Conservation (phyloP, 345 rosid genomes). For the Eucalyptus erythrocorys region DNA sequence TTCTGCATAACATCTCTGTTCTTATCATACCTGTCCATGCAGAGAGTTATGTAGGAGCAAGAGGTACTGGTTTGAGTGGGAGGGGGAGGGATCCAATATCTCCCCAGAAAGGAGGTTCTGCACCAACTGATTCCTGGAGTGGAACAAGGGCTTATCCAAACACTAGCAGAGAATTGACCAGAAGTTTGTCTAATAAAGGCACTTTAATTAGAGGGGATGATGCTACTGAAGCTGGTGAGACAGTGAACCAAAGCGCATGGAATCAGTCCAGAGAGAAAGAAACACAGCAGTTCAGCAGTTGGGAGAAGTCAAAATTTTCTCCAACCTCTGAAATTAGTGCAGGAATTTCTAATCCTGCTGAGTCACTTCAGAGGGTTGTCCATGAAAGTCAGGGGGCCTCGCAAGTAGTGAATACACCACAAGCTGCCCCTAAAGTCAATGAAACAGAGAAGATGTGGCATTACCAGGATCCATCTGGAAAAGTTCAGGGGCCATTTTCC, state of each 20-base stretch:
- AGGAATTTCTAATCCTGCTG: conserved; percentile 25
- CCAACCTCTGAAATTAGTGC: conserved; percentile 27
- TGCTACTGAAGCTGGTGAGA: conserved; percentile 36
- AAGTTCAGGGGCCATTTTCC: conserved; percentile 94
- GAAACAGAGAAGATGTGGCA: conserved; percentile 93
- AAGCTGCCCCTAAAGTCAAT: conserved; percentile 31
- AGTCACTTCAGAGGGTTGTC: conserved; percentile 27
- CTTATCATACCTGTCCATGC: conserved; percentile 12
- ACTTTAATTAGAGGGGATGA: conserved; percentile 45
- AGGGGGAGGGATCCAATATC: conserved; percentile 75
- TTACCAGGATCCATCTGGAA: conserved; percentile 92
- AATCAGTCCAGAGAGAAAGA: conserved; percentile 52
- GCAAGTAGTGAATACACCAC: conserved; percentile 16
- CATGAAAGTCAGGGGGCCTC: conserved; percentile 28
- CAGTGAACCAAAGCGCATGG: conserved; percentile 38
- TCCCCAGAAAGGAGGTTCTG: conserved; percentile 52
- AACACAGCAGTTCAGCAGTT: conserved; percentile 23
- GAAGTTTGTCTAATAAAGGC: conserved; percentile 58
- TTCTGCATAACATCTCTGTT: background rate
- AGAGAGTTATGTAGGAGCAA: conserved; percentile 44
- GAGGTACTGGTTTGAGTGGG: conserved; percentile 60
- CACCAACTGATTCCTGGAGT: conserved; percentile 54
- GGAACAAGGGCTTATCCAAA: conserved; percentile 50
- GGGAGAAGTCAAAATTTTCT: conserved; percentile 25
- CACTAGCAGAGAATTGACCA: conserved; percentile 45